Base-by-base conservation (phyloP, 2,329 filamentous ascomycete species). In the Fusarium sacchari region DNA sequence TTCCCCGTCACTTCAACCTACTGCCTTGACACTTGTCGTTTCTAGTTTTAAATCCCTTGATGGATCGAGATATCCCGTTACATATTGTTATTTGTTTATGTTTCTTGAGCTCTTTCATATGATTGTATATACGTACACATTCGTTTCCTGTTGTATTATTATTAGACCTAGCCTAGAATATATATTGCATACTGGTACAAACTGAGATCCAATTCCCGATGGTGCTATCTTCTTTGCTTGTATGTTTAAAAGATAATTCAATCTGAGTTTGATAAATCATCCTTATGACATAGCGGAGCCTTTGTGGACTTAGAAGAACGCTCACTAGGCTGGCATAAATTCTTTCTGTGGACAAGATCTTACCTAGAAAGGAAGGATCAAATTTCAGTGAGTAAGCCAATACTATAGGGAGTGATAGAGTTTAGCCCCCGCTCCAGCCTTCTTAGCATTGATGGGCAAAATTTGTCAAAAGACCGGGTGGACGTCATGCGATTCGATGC, bases 181-280 rank as follows among this genome's bases (percentile, higher is more conserved):
- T 4, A 28, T 17, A n/a, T 28, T 17, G 11, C 3, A 37, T 12
- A 14, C 9, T 18, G 4, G 2, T 24, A 22, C 7, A 20, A 37
- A 14, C 18, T 22, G 6, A 34, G 2, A 15, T 6, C 5, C 3
- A 0, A 8, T 15, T 5, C 2, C 6, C 13, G 17, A 5, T 3
- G 10, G 13, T 4, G 11, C 30, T 11, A 2, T 0, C 14, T 10
- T 24, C 11, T 8, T 24, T 9, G 10, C 15, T 8, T 24, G 15
- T 2, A 22, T 18, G 9, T 4, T 15, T 18, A 5, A 32, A 18
- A 32, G 5, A 3, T n/a, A 7, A 14, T 11, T 34, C 20, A 20
- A 34, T 12, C 17, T 15, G 8, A 24, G 11, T 24, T 22, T 34
- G 3, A 34, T 3, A 24, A 14, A 24, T 0, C 3, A 20, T 1